Base-by-base conservation (phyloP, 2,329 filamentous ascomycete species). In the Geosmithia flava region DNA sequence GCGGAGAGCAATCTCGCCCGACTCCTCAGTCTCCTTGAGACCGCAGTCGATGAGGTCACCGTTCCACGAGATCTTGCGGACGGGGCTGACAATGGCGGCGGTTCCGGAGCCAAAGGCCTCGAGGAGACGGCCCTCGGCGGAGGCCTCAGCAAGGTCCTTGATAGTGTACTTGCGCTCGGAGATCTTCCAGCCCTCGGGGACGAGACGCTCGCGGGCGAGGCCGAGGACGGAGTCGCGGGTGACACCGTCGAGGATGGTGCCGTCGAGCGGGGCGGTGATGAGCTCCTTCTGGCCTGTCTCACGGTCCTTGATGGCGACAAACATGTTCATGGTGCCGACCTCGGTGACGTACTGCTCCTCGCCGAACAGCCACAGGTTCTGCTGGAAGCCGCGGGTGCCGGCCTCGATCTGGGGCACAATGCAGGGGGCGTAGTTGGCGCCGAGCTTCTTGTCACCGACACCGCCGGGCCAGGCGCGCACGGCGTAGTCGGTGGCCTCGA, bases 321-420 rank as follows among this genome's bases (percentile, higher is more conserved):
- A 98, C 64, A 98, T 81, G 70, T 98, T 98, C 93, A 98, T 98
- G 50, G 93, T 97, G 59, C 93, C 93, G 49, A 96, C 93, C 68
- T 98, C 93, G 44, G 93, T 98, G 50, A 97, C 83, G 60, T 84
- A 95, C 65, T 97, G 88, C 67, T 97, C 88, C 61, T 94, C 83
- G 42, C 90, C 90, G 62, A 97, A 98, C 30, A 98, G 72, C 93
- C 93, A 98, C 48, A 98, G 76, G 68, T 97, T 98, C 73, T 98
- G 93, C 70, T 97, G 91, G 76, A 90, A 95, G 20, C 93, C 93
- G 49, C 89, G 81, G 65, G 82, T 85, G 44, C 89, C 88, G 42
- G 93, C 93, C 68, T 95, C 80, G 59, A 93, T 79, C 70, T 98
- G 93, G 17, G 93, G 93, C n/a, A 97, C 74, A 59, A 98, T 91